Evolutionary conservation across 805 yeast genomes (phyloP).

Genomic region (Dipodascopsis tothii): DNA sequence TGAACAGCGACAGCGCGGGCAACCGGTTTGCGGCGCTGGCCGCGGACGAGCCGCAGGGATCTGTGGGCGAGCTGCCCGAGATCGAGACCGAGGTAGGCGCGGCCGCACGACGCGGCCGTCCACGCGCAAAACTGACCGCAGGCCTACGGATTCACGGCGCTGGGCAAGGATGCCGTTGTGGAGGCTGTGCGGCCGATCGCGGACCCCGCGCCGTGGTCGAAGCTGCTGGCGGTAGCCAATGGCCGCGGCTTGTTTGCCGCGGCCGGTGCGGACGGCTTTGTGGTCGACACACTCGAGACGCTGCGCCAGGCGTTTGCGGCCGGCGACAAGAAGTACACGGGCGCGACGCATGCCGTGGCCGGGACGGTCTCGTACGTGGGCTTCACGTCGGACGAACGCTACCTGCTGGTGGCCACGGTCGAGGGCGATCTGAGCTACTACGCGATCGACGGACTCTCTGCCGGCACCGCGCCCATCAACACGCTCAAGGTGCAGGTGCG

Average conservation of each 20-base stretch:
- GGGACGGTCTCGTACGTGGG: slow-evolving; percentile 14
- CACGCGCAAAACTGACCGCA: background rate
- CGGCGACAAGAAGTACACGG: slow-evolving; percentile 3
- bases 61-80: slow-evolving; percentile 2
- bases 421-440: slow-evolving; percentile 15
- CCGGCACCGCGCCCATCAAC: background rate
- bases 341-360: slow-evolving; percentile 7
- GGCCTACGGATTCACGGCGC: slow-evolving; percentile 16
- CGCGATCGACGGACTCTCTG: slow-evolving; percentile 1
- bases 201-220: slow-evolving; percentile 7
- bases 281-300: slow-evolving; percentile 18
- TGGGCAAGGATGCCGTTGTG: slow-evolving; percentile 18
- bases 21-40: too few species aligned
- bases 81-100: slow-evolving; percentile 3
- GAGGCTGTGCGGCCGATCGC: slow-evolving; percentile 7
- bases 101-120: too few species aligned
- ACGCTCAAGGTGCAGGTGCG: background rate
- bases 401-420: slow-evolving; percentile 13
- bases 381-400: slow-evolving; percentile 26
- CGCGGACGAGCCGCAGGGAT: too few species aligned
- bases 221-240: slow-evolving; percentile 27
- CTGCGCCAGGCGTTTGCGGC: slow-evolving; percentile 19
- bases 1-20: too few species aligned
- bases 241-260: slow-evolving; percentile 24
- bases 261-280: slow-evolving; percentile 21